phyloP scores from a whole-genome alignment of 768 basidiomycete species.

The Neoboletus brunneissimus region DNA sequence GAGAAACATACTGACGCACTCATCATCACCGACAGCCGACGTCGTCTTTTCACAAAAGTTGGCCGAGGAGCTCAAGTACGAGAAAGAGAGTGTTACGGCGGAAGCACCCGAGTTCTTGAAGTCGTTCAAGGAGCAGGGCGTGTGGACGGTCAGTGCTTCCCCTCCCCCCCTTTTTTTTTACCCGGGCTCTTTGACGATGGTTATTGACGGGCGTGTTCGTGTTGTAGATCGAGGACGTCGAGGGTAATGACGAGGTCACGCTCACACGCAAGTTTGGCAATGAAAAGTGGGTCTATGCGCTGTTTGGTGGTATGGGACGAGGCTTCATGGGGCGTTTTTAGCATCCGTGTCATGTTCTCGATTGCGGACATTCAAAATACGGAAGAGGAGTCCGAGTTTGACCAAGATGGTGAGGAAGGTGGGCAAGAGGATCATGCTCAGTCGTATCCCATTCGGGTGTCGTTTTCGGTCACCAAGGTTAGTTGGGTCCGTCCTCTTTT shows the following conservation, averaged over 20 bases:
- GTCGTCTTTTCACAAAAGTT: slow-evolving; percentile 72
- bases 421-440: slow-evolving; percentile 30
- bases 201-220: background rate
- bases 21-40: slow-evolving; percentile 50
- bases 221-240: slow-evolving; percentile 61
- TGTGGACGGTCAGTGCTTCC: slow-evolving; percentile 63
- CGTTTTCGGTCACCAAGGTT: slow-evolving; percentile 85
- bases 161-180: no score
- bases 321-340: slow-evolving; percentile 28
- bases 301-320: background rate
- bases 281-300: slow-evolving; percentile 63
- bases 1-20: background rate
- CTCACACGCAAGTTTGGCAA: slow-evolving; percentile 85
- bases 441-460: slow-evolving; percentile 72
- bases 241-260: slow-evolving; percentile 77
- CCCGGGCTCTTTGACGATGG: background rate
- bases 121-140: slow-evolving; percentile 64
- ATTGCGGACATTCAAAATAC: slow-evolving; percentile 76
- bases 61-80: slow-evolving; percentile 80
- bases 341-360: slow-evolving; percentile 89
- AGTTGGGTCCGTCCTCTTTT: background rate
- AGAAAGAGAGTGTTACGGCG: slow-evolving; percentile 54
- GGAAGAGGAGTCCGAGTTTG: slow-evolving; percentile 40
- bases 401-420: slow-evolving; percentile 38
- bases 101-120: slow-evolving; percentile 74